phyloP scores from a whole-genome alignment of 2,329 filamentous ascomycete species.

The Alternaria conjuncta region DNA sequence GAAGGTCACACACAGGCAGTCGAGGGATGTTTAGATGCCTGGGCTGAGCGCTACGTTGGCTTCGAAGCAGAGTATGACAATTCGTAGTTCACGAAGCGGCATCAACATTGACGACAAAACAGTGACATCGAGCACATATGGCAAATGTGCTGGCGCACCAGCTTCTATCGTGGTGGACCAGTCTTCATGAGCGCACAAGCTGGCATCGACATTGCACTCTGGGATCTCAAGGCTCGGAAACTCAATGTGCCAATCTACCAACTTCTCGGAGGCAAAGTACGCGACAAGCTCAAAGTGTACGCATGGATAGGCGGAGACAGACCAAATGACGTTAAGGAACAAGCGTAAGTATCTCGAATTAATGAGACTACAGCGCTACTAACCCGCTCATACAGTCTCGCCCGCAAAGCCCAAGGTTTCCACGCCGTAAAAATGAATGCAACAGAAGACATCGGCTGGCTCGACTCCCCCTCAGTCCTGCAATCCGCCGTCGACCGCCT shows the following conservation, averaged over 20 bases:
- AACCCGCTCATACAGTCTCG: constrained; percentile 52
- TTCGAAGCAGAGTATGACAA: constrained; percentile 70
- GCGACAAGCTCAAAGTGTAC: constrained; percentile 74
- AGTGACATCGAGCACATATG: constrained; percentile 83
- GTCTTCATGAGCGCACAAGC: constrained; percentile 82
- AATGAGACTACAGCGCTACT: neutral
- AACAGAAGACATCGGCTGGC: constrained; percentile 76
- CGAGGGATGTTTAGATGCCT: constrained; percentile 74
- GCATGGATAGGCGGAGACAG: constrained; percentile 80
- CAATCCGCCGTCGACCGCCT: constrained; percentile 70
- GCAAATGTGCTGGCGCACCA: constrained; percentile 72
- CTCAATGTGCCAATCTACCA: constrained; percentile 74
- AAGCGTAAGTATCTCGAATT: constrained; percentile 58
- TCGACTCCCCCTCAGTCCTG: constrained; percentile 72
- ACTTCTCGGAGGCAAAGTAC: constrained; percentile 75
- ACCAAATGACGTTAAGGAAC: constrained; percentile 68
- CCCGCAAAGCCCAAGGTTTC: constrained; percentile 67
- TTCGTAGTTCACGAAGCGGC: accelerated
- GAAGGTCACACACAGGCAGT: constrained; percentile 77
- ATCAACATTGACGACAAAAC: neutral
- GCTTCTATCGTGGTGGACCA: constrained; percentile 79
- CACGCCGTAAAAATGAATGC: constrained; percentile 79
- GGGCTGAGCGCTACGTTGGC: constrained; percentile 66
- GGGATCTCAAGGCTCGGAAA: constrained; percentile 74
- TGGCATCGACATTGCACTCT: constrained; percentile 79